Evolutionary conservation across 768 basidiomycete genomes (phyloP).

Genomic region (Hebeloma cylindrosporum): DNA sequence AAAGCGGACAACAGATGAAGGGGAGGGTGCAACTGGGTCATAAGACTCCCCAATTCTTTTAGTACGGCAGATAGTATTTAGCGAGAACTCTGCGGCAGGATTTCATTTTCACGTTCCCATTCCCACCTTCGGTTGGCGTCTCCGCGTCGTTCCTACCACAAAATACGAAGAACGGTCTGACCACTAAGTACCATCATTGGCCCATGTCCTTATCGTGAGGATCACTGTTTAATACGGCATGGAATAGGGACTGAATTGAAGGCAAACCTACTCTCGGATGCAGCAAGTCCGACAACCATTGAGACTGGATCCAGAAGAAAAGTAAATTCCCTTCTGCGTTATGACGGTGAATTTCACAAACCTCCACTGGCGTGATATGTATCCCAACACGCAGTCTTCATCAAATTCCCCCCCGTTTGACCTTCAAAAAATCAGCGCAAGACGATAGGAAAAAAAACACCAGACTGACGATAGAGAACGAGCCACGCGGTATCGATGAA

Average conservation of each 20-base stretch:
- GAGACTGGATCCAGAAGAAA: conserved; percentile 6
- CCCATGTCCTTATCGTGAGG: conserved; percentile 13
- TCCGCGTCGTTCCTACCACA: too few relatives aligned
- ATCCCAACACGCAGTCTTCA: not conserved
- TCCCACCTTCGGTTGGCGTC: too few relatives aligned
- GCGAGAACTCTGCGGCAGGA: too few relatives aligned
- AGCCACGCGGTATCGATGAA: conserved; percentile 11
- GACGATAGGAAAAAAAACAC: not conserved
- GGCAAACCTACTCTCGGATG: conserved; percentile 11
- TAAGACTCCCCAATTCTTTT: too few relatives aligned
- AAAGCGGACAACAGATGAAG: too few relatives aligned
- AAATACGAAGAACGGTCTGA: too few relatives aligned
- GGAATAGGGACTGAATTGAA: too few relatives aligned
- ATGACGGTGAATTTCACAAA: not conserved
- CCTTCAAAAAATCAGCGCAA: conserved; percentile 1
- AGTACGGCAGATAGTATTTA: too few relatives aligned
- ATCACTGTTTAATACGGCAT: conserved; percentile 2
- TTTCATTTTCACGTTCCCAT: too few relatives aligned
- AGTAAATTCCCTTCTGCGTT: not conserved
- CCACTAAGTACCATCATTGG: too few relatives aligned
- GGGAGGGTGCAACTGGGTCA: too few relatives aligned
- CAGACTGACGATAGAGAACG: conserved; percentile 10
- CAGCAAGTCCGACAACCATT: conserved; percentile 5
- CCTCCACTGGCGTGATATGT: conserved; percentile 7
- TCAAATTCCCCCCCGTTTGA: conserved; percentile 2